Conservation (phyloP, 1,139 yeast species). For the Protomyces gravidus region DNA sequence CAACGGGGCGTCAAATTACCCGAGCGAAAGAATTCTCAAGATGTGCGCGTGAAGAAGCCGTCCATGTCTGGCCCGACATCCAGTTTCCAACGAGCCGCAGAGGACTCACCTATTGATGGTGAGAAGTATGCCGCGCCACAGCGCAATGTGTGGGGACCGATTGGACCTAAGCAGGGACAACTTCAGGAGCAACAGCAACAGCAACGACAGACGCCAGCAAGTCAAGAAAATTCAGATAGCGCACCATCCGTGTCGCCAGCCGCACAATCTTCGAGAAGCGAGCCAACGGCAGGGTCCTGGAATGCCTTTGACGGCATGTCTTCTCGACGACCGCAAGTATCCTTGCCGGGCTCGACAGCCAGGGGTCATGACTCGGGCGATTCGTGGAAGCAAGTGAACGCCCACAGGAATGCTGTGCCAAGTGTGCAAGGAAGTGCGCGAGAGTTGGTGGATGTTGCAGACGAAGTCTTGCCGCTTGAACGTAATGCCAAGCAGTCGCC, state of each 20-base stretch:
- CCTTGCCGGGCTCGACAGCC: not conserved
- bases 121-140: not conserved
- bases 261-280: not conserved
- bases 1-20: not conserved
- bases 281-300: not conserved
- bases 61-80: not conserved
- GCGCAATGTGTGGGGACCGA: conserved; percentile 21
- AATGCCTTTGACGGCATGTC: not conserved
- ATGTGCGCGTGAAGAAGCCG: not conserved
- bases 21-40: not conserved
- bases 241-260: not conserved
- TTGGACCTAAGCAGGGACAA: conserved; percentile 8
- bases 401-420: not conserved
- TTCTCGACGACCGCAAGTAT: not conserved
- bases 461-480: not conserved
- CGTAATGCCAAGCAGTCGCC: conserved; percentile 11
- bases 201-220: not conserved
- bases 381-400: not conserved
- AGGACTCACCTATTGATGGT: not conserved
- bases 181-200: not conserved
- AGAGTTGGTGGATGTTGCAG: not conserved
- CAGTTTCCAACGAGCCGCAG: not conserved
- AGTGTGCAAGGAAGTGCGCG: not conserved
- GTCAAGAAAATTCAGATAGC: not conserved
- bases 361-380: not conserved